These are phyloP conservation scores for Chlamydomonas sp. DNA, from an alignment of 139 green algal species.

Conservation along the genomic window DNA sequence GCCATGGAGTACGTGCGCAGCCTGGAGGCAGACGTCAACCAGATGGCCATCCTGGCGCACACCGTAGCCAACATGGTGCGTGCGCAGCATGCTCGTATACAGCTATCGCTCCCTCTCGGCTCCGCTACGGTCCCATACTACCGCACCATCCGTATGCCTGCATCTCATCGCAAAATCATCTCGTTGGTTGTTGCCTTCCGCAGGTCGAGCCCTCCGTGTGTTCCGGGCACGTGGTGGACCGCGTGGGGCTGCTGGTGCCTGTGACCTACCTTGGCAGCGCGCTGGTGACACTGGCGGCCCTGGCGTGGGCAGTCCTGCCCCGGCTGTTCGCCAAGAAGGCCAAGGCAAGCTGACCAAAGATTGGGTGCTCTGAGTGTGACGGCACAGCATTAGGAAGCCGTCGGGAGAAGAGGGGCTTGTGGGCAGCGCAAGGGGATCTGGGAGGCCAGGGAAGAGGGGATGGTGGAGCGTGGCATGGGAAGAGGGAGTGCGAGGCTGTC, in stretches of 20 bases:
- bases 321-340: not conserved
- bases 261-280: conserved; percentile 22
- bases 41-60: not conserved
- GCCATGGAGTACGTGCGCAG: conserved; percentile 6
- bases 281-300: not conserved
- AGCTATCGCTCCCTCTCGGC: not conserved
- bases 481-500: no score
- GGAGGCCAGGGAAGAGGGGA: no score
- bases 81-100: not conserved
- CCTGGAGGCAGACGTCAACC: conserved; percentile 18
- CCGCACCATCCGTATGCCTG: not conserved
- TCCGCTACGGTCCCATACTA: not conserved
- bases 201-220: conserved; percentile 4
- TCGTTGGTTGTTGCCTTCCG: not conserved
- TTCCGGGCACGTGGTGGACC: not conserved
- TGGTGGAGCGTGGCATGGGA: no score
- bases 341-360: not conserved
- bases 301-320: conserved; percentile 16
- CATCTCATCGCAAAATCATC: not conserved
- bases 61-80: not conserved
- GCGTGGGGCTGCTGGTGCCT: conserved; percentile 15
- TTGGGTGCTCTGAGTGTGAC: no score
- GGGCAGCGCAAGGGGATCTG: no score
- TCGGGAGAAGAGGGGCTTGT: no score
- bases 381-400: no score